Percentiles rank a stretch among this genome's conserved stretches.
These are phyloP conservation scores for Xylona heveae DNA, from an alignment of 495 filamentous ascomycete genomes.

Conservation along the genomic window DNA sequence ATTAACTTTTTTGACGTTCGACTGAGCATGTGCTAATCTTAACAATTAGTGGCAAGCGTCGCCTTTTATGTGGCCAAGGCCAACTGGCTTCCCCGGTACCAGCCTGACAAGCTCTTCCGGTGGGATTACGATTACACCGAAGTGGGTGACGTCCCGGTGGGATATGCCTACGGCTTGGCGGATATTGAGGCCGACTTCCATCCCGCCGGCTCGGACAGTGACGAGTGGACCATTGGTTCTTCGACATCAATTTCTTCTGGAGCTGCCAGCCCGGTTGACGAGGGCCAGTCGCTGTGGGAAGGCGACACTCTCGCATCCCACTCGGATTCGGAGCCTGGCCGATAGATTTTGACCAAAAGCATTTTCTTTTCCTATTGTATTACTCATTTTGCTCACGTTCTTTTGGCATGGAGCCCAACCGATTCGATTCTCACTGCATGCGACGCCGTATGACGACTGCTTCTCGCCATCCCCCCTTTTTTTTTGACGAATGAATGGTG, in stretches of 20 bases:
- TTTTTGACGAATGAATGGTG: too few relatives aligned
- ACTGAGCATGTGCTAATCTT: not conserved
- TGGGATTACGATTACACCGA: constrained; percentile 97
- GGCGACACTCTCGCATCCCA: constrained; percentile 34
- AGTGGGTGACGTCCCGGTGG: constrained; percentile 35
- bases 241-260: constrained; percentile 47
- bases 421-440: too few relatives aligned
- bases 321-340: too few relatives aligned
- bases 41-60: constrained; percentile 36
- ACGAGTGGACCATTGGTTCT: constrained; percentile 56
- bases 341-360: constrained; percentile 11
- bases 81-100: constrained; percentile 59
- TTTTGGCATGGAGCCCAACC: too few relatives aligned
- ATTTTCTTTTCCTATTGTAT: too few relatives aligned
- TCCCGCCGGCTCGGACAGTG: constrained; percentile 28
- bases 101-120: constrained; percentile 62
- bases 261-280: constrained; percentile 37
- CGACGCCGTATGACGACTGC: too few relatives aligned
- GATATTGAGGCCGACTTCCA: constrained; percentile 28
- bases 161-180: constrained; percentile 32
- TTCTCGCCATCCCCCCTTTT: too few relatives aligned
- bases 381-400: too few relatives aligned
- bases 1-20: not conserved
- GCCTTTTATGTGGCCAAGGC: constrained; percentile 61
- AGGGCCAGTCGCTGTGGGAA: constrained; percentile 36